Conservation (phyloP, 2,329 filamentous ascomycete species). For the Diaporthe citriasiana region DNA sequence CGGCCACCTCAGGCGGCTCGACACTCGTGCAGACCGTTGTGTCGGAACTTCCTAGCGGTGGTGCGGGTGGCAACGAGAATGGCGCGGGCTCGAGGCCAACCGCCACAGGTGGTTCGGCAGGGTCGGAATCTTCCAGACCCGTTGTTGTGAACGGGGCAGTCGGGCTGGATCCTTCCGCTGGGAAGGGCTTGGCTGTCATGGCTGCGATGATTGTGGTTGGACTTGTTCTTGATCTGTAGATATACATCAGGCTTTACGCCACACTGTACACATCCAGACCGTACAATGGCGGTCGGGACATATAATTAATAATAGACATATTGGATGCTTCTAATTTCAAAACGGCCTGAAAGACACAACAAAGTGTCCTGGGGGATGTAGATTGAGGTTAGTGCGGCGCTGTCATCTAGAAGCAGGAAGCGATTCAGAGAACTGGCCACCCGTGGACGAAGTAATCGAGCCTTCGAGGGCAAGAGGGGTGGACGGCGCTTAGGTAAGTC, state of each 20-base stretch:
- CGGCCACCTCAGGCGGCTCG: not conserved
- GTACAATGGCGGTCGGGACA: too few relatives aligned
- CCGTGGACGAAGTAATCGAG: not conserved
- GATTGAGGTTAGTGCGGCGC: not conserved
- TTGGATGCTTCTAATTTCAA: not conserved
- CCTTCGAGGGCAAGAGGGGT: not conserved
- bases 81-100: not conserved
- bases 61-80: not conserved
- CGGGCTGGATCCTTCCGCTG: not conserved
- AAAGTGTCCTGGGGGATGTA: not conserved
- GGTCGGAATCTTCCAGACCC: not conserved
- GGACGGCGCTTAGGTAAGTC: slow-evolving; percentile 2
- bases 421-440: not conserved
- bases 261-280: too few relatives aligned
- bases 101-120: not conserved
- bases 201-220: not conserved
- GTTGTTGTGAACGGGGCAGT: not conserved
- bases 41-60: not conserved
- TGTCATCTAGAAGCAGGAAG: not conserved
- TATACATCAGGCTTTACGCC: not conserved
- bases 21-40: slow-evolving; percentile 17
- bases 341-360: rapidly evolving
- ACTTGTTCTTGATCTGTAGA: not conserved
- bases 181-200: not conserved
- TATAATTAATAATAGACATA: not conserved